Evolutionary conservation across 129 eudicot species (phyloP).

Genomic region (Daucus carota): DH1_v3.0 NC_030381.2:34525501-34526000

Average conservation of each 20-base stretch:
- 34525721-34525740: slow-evolving; percentile 29
- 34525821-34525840: background rate
- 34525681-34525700: slow-evolving; percentile 76
- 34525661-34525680: slow-evolving; percentile 66
- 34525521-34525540: background rate
- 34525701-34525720: slow-evolving; percentile 34
- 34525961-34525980: background rate
- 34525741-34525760: slow-evolving; percentile 15
- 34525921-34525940: slow-evolving; percentile 6
- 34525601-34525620: background rate
- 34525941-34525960: background rate
- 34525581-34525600: background rate
- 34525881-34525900: slow-evolving; percentile 4
- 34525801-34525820: background rate
- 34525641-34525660: background rate
- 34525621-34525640: background rate
- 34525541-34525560: background rate
- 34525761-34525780: background rate
- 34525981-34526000: background rate
- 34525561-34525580: background rate
- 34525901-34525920: slow-evolving; percentile 8
- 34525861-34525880: no score
- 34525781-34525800: background rate
- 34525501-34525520: background rate
- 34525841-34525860: background rate